Evolutionary conservation across 2,329 filamentous ascomycete genomes (phyloP), one percentile per base, ranked within the genome.

Genomic region (Ascochyta rabiei): DNA sequence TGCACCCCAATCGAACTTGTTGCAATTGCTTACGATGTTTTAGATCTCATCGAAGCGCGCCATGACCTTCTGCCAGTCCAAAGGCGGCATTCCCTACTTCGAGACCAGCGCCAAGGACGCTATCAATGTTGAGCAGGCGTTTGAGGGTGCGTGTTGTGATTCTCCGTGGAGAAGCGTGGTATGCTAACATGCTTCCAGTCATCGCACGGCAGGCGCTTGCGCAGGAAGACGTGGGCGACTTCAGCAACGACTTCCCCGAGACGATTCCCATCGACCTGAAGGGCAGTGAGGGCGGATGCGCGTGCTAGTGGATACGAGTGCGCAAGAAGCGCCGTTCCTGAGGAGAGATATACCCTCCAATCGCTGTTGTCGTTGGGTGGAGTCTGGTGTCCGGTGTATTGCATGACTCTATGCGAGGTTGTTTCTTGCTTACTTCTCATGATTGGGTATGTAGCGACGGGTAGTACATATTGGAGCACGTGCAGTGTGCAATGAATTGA

Each of bases 101-200:
- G 95, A 99, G 85, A 99, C 95, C 16, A 97, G 93, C 78, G 95
- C 95, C 57, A 99, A 99, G 82, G 95, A 99, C 77, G 95, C 93
- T 57, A 89, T 97, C 79, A 99, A 99, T 73, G 95, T 99, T 38
- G 95, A 99, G 78, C 92, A 90, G 73, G 88, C 88, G 40, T 91
- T 91, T 64, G 84, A 86, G 73, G 82, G 84, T 85, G 72, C 64
- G 72, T 39, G 26, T 8, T 10, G 38, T 16, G 18, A n/a, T 2
- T 10, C 1, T 5, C 4, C 0, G 5, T 10, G 2, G 24, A 18
- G 24, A 8, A 31, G 19, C 10, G 28, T 13, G 21, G 16, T 12
- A 48, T 40, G 16, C 52, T 63, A 40, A 60, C 56, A 40, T 28
- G 19, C 16, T 35, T 34, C 31, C 62, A 96, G 95, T 97, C 42